These are phyloP conservation scores for Cucumis melo DNA, from an alignment of 306 rosid genomes.

Conservation along the genomic window DNA sequence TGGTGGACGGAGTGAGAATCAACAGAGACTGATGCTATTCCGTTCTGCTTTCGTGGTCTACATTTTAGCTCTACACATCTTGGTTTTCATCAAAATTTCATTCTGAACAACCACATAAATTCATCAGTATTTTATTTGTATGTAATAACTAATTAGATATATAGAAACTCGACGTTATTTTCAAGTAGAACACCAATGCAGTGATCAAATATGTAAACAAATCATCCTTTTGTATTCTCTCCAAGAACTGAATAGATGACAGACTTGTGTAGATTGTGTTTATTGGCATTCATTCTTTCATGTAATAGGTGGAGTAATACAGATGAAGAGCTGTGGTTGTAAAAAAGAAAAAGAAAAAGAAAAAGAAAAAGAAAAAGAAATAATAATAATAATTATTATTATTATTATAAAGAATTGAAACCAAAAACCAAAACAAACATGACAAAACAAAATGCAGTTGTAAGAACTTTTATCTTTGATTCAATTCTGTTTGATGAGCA, in stretches of 20 bases:
- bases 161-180: background rate
- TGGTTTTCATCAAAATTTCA: constrained; percentile 75
- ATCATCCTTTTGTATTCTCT: background rate
- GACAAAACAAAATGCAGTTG: background rate
- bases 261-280: background rate
- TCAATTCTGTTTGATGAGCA: constrained; percentile 13
- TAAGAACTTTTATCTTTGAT: background rate
- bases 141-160: background rate
- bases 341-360: background rate
- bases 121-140: background rate
- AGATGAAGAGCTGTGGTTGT: background rate
- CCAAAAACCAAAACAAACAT: background rate
- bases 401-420: background rate
- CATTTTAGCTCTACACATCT: constrained; percentile 57
- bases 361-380: background rate
- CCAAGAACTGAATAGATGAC: background rate
- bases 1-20: constrained; percentile 59
- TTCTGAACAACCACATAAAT: constrained; percentile 22
- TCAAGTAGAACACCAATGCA: background rate
- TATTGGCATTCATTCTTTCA: background rate
- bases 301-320: background rate
- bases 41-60: constrained; percentile 85
- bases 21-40: constrained; percentile 70
- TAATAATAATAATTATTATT: background rate
- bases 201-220: background rate